These are phyloP conservation scores for Exsudoporus floridanus DNA, from an alignment of 1,284 basidiomycete species.

Conservation along the genomic window DNA sequence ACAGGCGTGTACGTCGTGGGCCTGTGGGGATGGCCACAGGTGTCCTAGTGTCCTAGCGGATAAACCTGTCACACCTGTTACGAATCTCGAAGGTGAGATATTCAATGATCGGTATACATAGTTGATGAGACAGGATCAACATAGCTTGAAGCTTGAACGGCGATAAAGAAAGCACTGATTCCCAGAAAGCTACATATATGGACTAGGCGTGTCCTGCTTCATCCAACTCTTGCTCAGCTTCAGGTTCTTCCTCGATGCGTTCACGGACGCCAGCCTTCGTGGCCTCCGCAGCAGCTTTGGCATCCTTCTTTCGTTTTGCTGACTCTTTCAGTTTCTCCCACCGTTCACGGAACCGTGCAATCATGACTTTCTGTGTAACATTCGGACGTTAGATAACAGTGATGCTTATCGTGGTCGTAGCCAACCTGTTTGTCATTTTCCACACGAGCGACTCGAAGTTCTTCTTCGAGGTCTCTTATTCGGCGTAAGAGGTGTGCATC, in stretches of 20 bases:
- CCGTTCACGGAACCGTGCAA: slow-evolving; percentile 78
- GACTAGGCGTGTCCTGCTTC: slow-evolving; percentile 24
- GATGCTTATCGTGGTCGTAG: slow-evolving; percentile 10
- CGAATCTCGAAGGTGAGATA: neutral
- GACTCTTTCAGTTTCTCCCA: slow-evolving; percentile 89
- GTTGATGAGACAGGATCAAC: slow-evolving; percentile 18
- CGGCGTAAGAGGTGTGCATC: slow-evolving; percentile 68
- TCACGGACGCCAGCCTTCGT: slow-evolving; percentile 52
- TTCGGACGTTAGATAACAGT: slow-evolving; percentile 15
- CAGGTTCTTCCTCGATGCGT: slow-evolving; percentile 75
- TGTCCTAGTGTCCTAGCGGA: neutral
- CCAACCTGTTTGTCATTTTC: slow-evolving; percentile 83
- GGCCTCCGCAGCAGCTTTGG: slow-evolving; percentile 60
- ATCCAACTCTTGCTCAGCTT: slow-evolving; percentile 57
- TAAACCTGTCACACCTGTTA: neutral
- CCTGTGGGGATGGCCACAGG: neutral
- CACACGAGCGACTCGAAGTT: slow-evolving; percentile 57
- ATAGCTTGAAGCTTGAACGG: neutral
- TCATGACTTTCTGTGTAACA: slow-evolving; percentile 68
- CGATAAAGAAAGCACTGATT: slow-evolving; percentile 5
- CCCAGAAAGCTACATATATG: neutral
- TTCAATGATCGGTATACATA: slow-evolving; percentile 10
- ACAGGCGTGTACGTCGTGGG: neutral
- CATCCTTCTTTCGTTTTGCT: slow-evolving; percentile 82
- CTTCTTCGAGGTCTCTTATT: slow-evolving; percentile 65